Evolutionary conservation across 805 yeast species (phyloP).

Genomic region (Metschnikowia koreensis): DNA sequence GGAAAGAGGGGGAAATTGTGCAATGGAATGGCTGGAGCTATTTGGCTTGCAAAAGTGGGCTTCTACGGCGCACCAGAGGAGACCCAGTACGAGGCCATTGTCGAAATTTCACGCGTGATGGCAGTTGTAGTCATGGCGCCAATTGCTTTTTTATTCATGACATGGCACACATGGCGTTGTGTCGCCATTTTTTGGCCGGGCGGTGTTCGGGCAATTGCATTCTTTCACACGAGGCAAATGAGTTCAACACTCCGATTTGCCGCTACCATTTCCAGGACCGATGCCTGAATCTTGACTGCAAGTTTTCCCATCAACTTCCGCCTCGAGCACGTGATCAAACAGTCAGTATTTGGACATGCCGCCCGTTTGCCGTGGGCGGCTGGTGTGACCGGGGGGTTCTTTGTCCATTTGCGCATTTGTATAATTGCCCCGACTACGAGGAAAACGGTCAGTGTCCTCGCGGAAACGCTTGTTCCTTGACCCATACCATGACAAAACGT

Average conservation of each 20-base stretch:
- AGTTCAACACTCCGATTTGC: constrained; percentile 53
- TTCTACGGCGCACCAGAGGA: constrained; percentile 2
- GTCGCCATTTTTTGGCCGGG: constrained; percentile 48
- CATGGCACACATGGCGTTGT: constrained; percentile 49
- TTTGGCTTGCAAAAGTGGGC: constrained; percentile 9
- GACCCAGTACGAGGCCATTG: constrained; percentile 23
- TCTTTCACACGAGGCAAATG: constrained; percentile 55
- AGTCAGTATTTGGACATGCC: constrained; percentile 50
- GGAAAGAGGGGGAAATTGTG: constrained; percentile 11
- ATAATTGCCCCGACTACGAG: constrained; percentile 70
- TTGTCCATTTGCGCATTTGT: constrained; percentile 58
- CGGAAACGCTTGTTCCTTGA: constrained; percentile 50
- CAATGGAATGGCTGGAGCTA: constrained; percentile 30
- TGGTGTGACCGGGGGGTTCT: constrained; percentile 60
- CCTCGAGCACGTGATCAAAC: constrained; percentile 44
- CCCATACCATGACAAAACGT: constrained; percentile 40
- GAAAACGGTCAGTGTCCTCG: constrained; percentile 59
- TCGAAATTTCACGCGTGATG: constrained; percentile 41
- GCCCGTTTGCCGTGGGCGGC: constrained; percentile 67
- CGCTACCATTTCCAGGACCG: constrained; percentile 25
- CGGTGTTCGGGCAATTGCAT: constrained; percentile 52
- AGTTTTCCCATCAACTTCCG: constrained; percentile 46
- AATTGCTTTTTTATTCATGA: constrained; percentile 57
- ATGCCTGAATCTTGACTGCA: constrained; percentile 49
- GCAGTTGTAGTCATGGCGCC: constrained; percentile 51